Evolutionary conservation across 768 basidiomycete genomes (phyloP), one percentile per base, ranked within the genome.

Genomic region (Fomitopsis serialis): DNA sequence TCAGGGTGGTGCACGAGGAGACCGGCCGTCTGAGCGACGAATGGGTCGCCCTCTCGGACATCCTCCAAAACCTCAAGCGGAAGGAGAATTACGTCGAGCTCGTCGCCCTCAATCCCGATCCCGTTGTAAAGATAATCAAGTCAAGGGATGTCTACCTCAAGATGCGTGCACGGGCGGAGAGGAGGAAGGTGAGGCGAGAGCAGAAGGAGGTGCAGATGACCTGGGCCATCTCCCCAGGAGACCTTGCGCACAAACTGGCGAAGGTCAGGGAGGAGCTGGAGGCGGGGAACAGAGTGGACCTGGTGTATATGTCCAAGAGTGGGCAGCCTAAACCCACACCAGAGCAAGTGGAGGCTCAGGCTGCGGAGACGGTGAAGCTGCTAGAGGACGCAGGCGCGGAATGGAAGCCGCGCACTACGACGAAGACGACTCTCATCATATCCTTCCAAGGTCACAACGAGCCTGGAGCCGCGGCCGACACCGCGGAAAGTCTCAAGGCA

Each of bases 141-240:
- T 74, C 74, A 54, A 72, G 73, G 55, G 74, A 69, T 32, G 68
- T 70, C 36, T 71, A 70, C 53, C 69, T 68, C 36, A 72, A 71
- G 56, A 63, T 70, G 19, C 72, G 69, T 55, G 67, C 70, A 52
- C 58, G 66, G 47, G 67, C 70, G 53, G 65, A 65, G 42, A 70
- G 71, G 57, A 68, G 66, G 48, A 74, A 72, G 57, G 70, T 60
- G 46, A 58, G 60, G 43, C 61, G 62, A 55, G 70, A 68, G 57
- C 63, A 70, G 50, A 91, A 90, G 71, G 84, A 89, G 70, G 72
- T 89, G 4, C 85, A 87, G 68, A 62, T 92, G 44, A 81, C 83
- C 12, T 92, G 89, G 87, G 74, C 72, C 2, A 78, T 83, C 12
- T 79, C 71, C 7, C 57, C 65, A 27, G 78, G 74, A 7, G 91